Evolutionary conservation across 306 rosid genomes (phyloP), one percentile per base, ranked within the genome.

Genomic region (Prunus dulcis): DNA sequence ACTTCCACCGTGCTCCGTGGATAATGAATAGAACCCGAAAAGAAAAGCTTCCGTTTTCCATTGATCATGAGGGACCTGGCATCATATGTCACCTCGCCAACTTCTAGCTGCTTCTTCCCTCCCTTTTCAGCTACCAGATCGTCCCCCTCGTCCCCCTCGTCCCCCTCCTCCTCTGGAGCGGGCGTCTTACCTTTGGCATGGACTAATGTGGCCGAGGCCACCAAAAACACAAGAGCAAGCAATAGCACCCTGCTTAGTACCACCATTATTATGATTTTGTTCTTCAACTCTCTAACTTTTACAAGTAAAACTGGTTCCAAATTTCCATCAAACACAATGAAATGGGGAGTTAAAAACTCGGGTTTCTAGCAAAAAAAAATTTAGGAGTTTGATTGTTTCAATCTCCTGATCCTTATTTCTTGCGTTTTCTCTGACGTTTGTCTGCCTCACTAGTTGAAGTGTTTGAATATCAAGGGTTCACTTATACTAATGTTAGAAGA

Each of bases 1-100:
- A 92, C 94, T 9, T 90, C 95, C 0, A 91, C 89, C 0, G 97
- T 82, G 76, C 96, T 90, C 41, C 97, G 88, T 0, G 98, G 57
- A 83, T 94, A 94, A 80, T 94, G 98, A 62, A 94, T 80, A 38
- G 98, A 92, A 30, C 97, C 98, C 0, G 98, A 94, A 81, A 84
- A 86, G 12, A 94, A 74, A 77, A 94, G 93, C 76, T 89, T 86
- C 3, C 87, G 76, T 73, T 51, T 87, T 18, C 98, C 98, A 77
- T 91, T 64, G 72, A 94, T 43, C 10, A 86, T 32, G 70, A 94
- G 14, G 22, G 96, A 84, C 62, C 86, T 87, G 64, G 86, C 85
- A 67, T 91, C 97, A 67, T 91, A 91, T 9, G 86, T 82, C 9
- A 93, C 98, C 1, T 65, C n/a, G 11, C 77, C 69, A 0, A 28